Evolutionary conservation across 345 rosid genomes (phyloP).

Genomic region (Gossypium ekmanianum): DNA sequence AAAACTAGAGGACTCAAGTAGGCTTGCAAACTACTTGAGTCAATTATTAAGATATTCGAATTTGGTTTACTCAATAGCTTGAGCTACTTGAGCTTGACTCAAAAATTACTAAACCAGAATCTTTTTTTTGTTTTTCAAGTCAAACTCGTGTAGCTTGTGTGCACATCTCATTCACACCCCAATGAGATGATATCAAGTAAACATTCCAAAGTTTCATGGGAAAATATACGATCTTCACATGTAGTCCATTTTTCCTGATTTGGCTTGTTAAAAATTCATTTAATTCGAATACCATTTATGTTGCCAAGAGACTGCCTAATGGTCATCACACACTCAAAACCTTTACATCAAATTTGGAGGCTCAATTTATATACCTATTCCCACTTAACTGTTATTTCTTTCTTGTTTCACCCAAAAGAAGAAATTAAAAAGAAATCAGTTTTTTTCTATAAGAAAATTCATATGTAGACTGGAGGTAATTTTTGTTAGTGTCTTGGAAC

Average conservation of each 20-base stretch:
- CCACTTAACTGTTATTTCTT: background rate
- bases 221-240: background rate
- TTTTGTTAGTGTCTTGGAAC: background rate
- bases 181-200: background rate
- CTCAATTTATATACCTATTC: background rate
- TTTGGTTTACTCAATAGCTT: background rate
- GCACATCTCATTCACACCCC: background rate
- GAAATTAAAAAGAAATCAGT: background rate
- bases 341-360: background rate
- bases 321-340: background rate
- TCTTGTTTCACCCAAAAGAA: conserved; percentile 1
- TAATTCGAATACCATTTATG: background rate
- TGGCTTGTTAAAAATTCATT: background rate
- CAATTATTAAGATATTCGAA: background rate
- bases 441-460: background rate
- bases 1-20: background rate
- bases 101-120: background rate
- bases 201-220: background rate
- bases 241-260: background rate
- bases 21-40: background rate
- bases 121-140: background rate
- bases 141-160: background rate
- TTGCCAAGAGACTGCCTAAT: background rate
- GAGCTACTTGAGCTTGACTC: background rate
- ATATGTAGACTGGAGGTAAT: background rate